Percentiles rank a stretch among this genome's conserved stretches.
Conservation (phyloP, 2,329 filamentous ascomycete species). For the Penicillium sumatraense region DNA sequence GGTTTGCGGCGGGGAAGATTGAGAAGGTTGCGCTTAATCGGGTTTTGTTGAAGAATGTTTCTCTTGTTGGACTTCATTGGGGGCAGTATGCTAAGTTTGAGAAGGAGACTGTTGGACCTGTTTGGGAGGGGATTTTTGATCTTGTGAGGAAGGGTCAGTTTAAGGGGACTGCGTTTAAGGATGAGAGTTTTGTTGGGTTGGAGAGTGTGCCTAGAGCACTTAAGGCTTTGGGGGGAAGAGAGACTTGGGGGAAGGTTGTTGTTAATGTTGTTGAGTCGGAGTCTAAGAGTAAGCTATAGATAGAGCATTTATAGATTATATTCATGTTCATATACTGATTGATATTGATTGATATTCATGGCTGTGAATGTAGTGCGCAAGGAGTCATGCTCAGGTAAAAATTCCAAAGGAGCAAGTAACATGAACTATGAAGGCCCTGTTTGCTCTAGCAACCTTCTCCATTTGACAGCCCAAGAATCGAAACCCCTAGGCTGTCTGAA, state of each 20-base stretch:
- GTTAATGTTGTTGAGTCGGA: slow-evolving; percentile 77
- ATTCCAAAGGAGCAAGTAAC: slow-evolving; percentile 35
- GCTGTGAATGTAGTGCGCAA: slow-evolving; percentile 40
- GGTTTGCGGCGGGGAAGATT: slow-evolving; percentile 83
- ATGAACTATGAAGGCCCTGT: slow-evolving; percentile 54
- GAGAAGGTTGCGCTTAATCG: slow-evolving; percentile 94
- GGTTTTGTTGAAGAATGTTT: slow-evolving; percentile 91
- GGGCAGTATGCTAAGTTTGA: slow-evolving; percentile 79
- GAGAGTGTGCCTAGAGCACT: slow-evolving; percentile 79
- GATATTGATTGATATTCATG: too few relatives aligned
- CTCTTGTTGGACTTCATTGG: slow-evolving; percentile 89
- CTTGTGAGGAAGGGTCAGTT: slow-evolving; percentile 80
- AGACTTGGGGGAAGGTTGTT: slow-evolving; percentile 96
- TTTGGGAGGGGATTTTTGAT: slow-evolving; percentile 83
- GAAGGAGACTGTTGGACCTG: slow-evolving; percentile 67
- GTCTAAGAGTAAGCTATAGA: slow-evolving; percentile 50
- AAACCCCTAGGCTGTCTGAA: slow-evolving; percentile 14
- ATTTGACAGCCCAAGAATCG: slow-evolving; percentile 1
- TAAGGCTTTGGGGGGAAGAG: slow-evolving; percentile 74
- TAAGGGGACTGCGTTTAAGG: slow-evolving; percentile 78
- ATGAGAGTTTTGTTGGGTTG: slow-evolving; percentile 80
- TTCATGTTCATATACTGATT: background rate
- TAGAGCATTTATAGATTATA: background rate
- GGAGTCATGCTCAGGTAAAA: slow-evolving; percentile 52
- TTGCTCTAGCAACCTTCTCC: slow-evolving; percentile 43